Evolutionary conservation across 2,329 filamentous ascomycete species (phyloP), one percentile per base, ranked within the genome.

Genomic region (Fusarium nodosum): DNA sequence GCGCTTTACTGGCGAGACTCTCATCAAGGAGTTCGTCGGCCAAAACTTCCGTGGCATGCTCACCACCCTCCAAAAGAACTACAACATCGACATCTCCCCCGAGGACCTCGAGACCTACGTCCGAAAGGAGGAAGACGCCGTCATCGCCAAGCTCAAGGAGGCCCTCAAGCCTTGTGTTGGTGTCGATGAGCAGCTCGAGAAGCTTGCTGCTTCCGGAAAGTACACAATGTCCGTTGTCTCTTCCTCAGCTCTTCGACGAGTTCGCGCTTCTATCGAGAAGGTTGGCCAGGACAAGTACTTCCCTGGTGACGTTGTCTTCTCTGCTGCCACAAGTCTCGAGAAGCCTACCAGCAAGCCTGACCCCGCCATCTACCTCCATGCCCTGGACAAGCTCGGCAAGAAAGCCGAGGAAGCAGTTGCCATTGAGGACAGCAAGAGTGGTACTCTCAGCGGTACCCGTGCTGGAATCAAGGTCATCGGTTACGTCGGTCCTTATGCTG

Each of bases 41-140:
- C 91, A 96, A 80, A 97, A 97, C 87, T 97, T 97, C 87, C 93
- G 93, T 73, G 93, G 93, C 81, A 97, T 97, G 93, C 90, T 97
- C 82, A 81, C 84, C 62, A 89, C 88, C 65, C 88, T 97, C 65
- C 90, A 94, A 80, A 83, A 88, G 79, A 91, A 92, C 80, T 90
- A 93, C 85, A 84, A 86, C 80, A 95, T 97, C 81, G 82, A 85
- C 55, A 87, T 97, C 81, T 74, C 81, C 28, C 79, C 85, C 22
- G 88, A 88, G 3, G 92, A 97, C 77, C 81, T 94, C 60, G 90
- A 96, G 74, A 79, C 77, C 41, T 97, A 93, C 78, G 93, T 97
- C 67, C 85, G 83, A 74, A 85, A 85, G 74, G 94, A 97, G 82
- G 91, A 97, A 77, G 92, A 93, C 76, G 89, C 89, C 71, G 93